phyloP scores from a whole-genome alignment of 2,329 filamentous ascomycete genomes.

The Trichoderma sp. region DNA sequence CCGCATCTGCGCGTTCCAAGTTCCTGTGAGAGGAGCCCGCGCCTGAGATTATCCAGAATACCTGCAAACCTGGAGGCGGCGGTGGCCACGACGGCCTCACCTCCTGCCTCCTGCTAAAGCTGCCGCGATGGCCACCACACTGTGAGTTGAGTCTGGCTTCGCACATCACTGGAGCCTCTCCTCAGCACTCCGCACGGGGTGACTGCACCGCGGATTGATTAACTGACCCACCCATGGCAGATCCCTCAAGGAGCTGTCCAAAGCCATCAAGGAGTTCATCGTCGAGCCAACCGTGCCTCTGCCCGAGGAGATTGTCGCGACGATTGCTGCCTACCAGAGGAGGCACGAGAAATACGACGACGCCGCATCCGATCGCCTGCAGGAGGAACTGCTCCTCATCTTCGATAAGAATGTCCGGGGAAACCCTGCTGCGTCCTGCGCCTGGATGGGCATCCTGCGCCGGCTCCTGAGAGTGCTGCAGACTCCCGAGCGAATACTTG shows the following conservation, averaged over 20 bases:
- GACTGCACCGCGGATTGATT: constrained; percentile 24
- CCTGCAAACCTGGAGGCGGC: neutral
- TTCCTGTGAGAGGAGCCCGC: neutral
- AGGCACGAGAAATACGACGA: constrained; percentile 70
- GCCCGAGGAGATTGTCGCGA: constrained; percentile 62
- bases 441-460: constrained; percentile 70
- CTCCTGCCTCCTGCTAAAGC: constrained; percentile 8
- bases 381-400: constrained; percentile 69
- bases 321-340: constrained; percentile 67
- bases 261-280: constrained; percentile 56
- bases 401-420: constrained; percentile 66
- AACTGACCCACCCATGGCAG: constrained; percentile 39
- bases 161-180: constrained; percentile 1
- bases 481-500: constrained; percentile 61
- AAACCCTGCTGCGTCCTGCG: constrained; percentile 57
- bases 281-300: constrained; percentile 59
- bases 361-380: constrained; percentile 66
- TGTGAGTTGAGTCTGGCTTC: constrained; percentile 31
- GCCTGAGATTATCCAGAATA: neutral
- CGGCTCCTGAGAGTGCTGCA: constrained; percentile 65
- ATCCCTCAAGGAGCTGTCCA: constrained; percentile 62
- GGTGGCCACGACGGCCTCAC: constrained; percentile 18
- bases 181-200: constrained; percentile 22
- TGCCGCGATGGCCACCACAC: constrained; percentile 33
- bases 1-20: neutral